Evolutionary conservation across 139 green algal species (phyloP), one percentile per base, ranked within the genome.

Genomic region (Pseudopediastrum boryanum): DNA sequence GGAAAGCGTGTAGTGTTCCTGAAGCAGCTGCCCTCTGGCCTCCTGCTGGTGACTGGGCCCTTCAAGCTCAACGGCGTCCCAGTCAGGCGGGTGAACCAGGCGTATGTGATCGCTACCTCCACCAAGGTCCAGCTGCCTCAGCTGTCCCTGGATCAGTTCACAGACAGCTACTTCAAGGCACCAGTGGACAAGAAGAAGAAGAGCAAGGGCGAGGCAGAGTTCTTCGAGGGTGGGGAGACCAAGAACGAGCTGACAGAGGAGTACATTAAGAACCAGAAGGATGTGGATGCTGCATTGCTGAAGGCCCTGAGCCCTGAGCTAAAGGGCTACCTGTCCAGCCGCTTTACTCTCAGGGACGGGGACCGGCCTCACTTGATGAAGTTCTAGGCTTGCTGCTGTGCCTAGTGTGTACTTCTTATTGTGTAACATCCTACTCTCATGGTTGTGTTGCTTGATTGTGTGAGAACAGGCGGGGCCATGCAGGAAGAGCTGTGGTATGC

Each of bases 1-100:
- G 96, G 96, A 81, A 98, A 98, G 94, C 91, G 97, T 68, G 94
- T 97, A 46, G 89, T 99, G 9, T 98, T 97, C 93, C 89, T 99
- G 58, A 87, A 89, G 63, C 95, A 99, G 93, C 94, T 99, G 78
- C 84, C 86, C 25, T 97, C 91, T 12, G 95, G 96, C 29, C 90
- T 99, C 75, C 92, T 99, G 69, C 90, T 99, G 38, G 94, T 99
- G 41, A 95, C 93, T 48, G 94, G 96, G 6, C 96, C 96, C 39
- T 99, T 97, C 92, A 94, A 95, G 84, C 84, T 99, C 69, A 99
- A 99, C 87, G 96, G 96, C 71, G 96, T 99, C 73, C 97, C 96
- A 19, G 84, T 96, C 67, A 88, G 92, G 80, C 93, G 96, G 31
- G 94, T 99, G 59, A 98, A 98, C 90, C 95, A 98, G 90, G 88